Percentiles rank a stretch among this genome's conserved stretches.
Conservation (phyloP, 768 basidiomycete genomes). For the Boletus sp. region DNA sequence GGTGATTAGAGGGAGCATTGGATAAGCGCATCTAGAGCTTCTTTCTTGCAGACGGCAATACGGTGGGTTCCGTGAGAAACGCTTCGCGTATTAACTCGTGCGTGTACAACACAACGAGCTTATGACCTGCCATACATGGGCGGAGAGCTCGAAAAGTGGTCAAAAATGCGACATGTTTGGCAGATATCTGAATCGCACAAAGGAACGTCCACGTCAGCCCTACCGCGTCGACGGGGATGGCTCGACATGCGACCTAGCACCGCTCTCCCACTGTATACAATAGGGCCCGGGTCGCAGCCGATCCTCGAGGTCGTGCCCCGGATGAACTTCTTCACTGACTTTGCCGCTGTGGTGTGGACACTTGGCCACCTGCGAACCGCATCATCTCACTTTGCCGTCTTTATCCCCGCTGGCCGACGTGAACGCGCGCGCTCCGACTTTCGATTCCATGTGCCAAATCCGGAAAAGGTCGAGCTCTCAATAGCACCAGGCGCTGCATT, state of each 20-base stretch:
- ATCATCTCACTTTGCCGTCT: not conserved
- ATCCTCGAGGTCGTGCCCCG: not conserved
- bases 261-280: no score
- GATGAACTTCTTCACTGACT: not conserved
- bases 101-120: not conserved
- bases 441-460: not conserved
- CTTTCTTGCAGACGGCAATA: no score
- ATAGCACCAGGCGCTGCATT: not conserved
- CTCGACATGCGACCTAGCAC: no score
- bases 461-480: not conserved
- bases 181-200: not conserved
- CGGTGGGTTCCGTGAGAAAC: not conserved
- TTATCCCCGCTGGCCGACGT: not conserved
- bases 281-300: no score
- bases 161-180: not conserved
- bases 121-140: not conserved
- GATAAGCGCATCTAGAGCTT: not conserved
- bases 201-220: not conserved
- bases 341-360: not conserved
- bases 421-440: not conserved
- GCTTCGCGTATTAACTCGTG: no score
- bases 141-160: not conserved
- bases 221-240: no score
- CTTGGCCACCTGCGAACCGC: not conserved
- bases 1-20: constrained; percentile 5